Percentiles rank a stretch among this genome's conserved stretches.
phyloP scores from a whole-genome alignment of 202 grass and related monocot species.

The Brachypodium distachyon region DNA sequence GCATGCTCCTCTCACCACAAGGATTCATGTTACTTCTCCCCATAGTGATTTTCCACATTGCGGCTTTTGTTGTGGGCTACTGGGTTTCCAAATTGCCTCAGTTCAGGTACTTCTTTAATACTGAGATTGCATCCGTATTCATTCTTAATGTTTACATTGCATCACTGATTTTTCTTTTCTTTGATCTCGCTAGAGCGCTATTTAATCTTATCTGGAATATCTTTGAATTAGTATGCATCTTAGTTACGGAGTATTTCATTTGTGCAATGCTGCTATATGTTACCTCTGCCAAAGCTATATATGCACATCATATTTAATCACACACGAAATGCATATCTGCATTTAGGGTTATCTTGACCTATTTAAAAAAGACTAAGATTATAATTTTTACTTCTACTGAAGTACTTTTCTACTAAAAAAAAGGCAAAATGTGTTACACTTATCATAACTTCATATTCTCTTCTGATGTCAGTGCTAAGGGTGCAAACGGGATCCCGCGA shows the following conservation, averaged over 20 bases:
- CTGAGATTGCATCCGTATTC: not conserved
- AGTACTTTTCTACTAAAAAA: not conserved
- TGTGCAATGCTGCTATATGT: not conserved
- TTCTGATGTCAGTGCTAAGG: not conserved
- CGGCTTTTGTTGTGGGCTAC: conserved; percentile 62
- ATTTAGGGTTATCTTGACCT: not conserved
- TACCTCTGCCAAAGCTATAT: not conserved
- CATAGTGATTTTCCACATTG: conserved; percentile 73
- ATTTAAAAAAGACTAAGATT: not conserved
- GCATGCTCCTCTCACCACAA: conserved; percentile 61
- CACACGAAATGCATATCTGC: not conserved
- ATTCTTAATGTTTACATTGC: not conserved
- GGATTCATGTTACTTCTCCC: conserved; percentile 72
- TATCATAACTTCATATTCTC: not conserved
- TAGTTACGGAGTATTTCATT: not conserved
- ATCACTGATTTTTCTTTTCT: not conserved
- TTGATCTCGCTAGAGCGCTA: not conserved
- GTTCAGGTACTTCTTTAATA: conserved; percentile 40
- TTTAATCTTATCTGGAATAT: not conserved
- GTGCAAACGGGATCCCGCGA: no score
- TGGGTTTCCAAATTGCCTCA: conserved; percentile 81
- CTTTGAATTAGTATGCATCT: not conserved
- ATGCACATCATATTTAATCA: not conserved
- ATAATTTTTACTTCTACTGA: not conserved
- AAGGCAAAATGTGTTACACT: not conserved